phyloP scores from a whole-genome alignment of 2,329 filamentous ascomycete genomes.

The Diaporthe sp. region DNA sequence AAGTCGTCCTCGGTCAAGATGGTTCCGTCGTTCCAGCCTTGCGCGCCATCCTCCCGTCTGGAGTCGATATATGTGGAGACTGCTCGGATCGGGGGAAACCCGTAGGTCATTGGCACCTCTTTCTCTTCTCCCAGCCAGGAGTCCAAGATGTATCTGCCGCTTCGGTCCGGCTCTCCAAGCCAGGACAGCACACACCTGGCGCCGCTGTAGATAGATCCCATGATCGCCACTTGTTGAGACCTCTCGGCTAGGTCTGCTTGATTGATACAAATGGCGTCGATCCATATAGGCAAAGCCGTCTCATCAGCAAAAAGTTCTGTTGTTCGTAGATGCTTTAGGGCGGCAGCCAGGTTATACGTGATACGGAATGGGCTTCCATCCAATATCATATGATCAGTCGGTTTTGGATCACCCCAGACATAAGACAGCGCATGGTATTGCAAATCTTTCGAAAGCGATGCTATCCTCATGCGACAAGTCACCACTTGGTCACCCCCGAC shows the following conservation, averaged over 20 bases:
- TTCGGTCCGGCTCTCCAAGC: conserved; percentile 3
- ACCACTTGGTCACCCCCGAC: background rate
- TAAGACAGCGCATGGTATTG: conserved; percentile 24
- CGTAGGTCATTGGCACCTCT: background rate
- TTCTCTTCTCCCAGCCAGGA: background rate
- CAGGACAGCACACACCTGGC: conserved; percentile 12
- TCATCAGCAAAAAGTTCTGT: background rate
- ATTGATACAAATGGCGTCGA: conserved; percentile 26
- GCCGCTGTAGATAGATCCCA: conserved; percentile 11
- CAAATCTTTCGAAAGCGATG: background rate
- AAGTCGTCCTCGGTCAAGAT: background rate
- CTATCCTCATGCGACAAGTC: background rate
- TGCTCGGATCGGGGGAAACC: background rate
- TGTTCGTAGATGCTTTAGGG: background rate
- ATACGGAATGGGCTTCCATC: background rate
- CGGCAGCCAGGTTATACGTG: background rate
- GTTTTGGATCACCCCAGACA: background rate
- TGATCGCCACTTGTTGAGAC: conserved; percentile 10
- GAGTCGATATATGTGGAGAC: background rate
- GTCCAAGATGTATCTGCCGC: background rate
- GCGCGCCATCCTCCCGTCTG: background rate
- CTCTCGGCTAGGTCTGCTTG: conserved; percentile 17
- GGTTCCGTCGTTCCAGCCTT: background rate
- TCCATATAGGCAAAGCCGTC: conserved; percentile 9
- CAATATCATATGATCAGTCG: background rate